Percentiles rank a stretch among this genome's conserved stretches.
phyloP scores from a whole-genome alignment of 2,329 filamentous ascomycete species.

The Xylaria arbuscula region DNA sequence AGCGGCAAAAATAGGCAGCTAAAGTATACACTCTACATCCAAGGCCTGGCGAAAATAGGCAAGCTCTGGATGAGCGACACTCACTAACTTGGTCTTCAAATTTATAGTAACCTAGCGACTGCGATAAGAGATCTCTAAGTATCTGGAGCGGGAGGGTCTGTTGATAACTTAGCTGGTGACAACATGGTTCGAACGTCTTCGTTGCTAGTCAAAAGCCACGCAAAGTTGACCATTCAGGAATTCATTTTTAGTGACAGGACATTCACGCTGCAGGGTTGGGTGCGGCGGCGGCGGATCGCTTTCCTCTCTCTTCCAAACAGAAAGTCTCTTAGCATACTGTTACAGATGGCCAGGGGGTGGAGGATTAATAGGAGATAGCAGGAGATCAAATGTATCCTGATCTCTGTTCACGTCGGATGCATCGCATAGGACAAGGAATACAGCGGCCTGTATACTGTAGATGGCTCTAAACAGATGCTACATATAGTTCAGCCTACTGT shows the following conservation, averaged over 20 bases:
- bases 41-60: conserved; percentile 21
- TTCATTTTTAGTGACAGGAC: conserved; percentile 29
- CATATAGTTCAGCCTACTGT: not conserved
- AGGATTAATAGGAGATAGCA: not conserved
- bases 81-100: conserved; percentile 18
- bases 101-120: conserved; percentile 7
- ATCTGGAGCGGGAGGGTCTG: conserved; percentile 28
- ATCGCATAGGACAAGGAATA: not conserved
- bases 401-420: not conserved
- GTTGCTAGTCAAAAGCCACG: conserved; percentile 30
- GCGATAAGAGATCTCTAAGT: conserved; percentile 25
- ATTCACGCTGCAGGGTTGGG: conserved; percentile 13
- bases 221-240: conserved; percentile 21
- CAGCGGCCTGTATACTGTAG: not conserved
- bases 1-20: conserved; percentile 28
- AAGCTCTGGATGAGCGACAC: conserved; percentile 25
- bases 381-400: not conserved
- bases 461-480: not conserved
- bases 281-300: conserved; percentile 13
- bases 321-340: conserved; percentile 20
- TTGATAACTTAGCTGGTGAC: conserved; percentile 15
- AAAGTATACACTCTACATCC: conserved; percentile 26
- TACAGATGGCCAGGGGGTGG: not conserved
- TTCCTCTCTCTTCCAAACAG: conserved; percentile 30
- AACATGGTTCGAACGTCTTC: conserved; percentile 20